Evolutionary conservation across 352 stramenopile species (phyloP).

Genomic region (Aphanomyces euteiches): DNA sequence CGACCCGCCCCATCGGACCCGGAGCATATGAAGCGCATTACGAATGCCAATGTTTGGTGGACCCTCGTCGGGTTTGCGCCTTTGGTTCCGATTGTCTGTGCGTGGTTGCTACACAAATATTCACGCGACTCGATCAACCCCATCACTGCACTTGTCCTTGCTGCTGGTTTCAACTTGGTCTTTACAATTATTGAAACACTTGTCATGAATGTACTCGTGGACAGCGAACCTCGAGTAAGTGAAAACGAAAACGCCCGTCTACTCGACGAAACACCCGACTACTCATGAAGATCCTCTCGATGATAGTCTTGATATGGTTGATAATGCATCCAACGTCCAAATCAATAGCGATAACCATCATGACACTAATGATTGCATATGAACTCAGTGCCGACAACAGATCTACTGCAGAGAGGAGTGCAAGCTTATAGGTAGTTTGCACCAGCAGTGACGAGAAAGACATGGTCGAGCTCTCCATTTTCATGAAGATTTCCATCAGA

Average conservation of each 20-base stretch:
- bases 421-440: background rate
- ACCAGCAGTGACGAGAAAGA: background rate
- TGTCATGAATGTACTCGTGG: conserved; percentile 15
- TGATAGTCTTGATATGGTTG: too few species aligned
- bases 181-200: conserved; percentile 15
- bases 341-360: too few species aligned
- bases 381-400: background rate
- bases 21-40: conserved; percentile 26
- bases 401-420: background rate
- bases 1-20: conserved; percentile 5
- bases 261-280: background rate
- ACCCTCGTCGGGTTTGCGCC: background rate
- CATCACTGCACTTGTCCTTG: conserved; percentile 2
- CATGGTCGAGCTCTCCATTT: background rate
- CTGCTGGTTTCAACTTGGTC: background rate
- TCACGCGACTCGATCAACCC: background rate
- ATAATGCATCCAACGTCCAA: too few species aligned
- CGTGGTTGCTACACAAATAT: background rate
- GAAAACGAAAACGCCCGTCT: background rate
- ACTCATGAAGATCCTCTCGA: too few species aligned
- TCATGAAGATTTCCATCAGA: background rate
- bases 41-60: conserved; percentile 23
- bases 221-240: conserved; percentile 12
- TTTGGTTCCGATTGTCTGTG: background rate
- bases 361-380: too few species aligned